Base-by-base conservation (phyloP, 257 asterid genomes). In the Rehmannia glutinosa region DNA sequence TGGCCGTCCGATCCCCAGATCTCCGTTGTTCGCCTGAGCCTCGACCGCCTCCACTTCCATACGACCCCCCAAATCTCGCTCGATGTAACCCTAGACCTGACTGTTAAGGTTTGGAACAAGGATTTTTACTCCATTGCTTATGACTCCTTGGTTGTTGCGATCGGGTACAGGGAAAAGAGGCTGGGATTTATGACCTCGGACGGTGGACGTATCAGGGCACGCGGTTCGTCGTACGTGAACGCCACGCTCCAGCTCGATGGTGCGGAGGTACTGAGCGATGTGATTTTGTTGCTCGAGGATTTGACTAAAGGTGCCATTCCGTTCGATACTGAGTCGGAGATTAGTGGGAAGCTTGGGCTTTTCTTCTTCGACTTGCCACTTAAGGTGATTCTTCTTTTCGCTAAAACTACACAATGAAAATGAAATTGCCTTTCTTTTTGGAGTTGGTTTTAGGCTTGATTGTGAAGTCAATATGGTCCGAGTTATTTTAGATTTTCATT, bases 1-100 rank as follows among this genome's bases (percentile, higher is more conserved):
- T 91, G 86, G 88, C 97, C 97, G 2, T 91, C 95, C 50, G 87
- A 88, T 47, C 97, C 97, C 1, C 68, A 83, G 1, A 72, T 91
- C 74, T 78, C 92, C 50, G 32, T 91, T 43, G 82, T 73, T 21
- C 92, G 89, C 30, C 73, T 88, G 66, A 79, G 43, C 16, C 83
- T 91, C 66, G 73, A 72, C 17, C 75, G 70, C 66, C 68, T 91
- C 71, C 68, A 57, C 57, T 41, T 88, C 73, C 86, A 75, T 63
- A 45, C 84, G 0, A 17, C 53, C 59, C 92, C 96, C 7, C 10
- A 16, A 39, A 25, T 76, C 58, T 72, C 93, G 5, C 60, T 88
- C 73, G 96, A 91, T 57, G 27, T 82, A 61, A 77, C 89, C 72
- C 83, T 91, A 41, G 84, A 85, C 80, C 72, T 81, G 32, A 79